phyloP scores from a whole-genome alignment of 202 grass and related monocot species.

The Hordeum pubiflorum region DNA sequence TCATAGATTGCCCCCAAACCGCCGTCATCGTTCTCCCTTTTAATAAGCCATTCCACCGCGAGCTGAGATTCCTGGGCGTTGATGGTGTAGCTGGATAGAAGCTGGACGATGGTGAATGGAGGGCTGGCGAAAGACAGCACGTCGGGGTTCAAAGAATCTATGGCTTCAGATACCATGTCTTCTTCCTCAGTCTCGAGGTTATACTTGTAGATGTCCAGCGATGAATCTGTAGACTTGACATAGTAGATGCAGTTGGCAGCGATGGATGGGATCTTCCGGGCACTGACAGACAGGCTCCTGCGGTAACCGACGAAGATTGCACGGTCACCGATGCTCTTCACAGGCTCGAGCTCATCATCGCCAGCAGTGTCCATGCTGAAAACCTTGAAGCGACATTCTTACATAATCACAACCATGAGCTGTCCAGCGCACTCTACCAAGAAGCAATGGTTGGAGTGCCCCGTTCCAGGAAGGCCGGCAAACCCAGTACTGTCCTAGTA shows the following conservation, averaged over 20 bases:
- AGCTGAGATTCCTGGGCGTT: no score
- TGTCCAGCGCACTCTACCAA: not conserved
- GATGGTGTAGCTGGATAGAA: no score
- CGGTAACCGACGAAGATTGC: not conserved
- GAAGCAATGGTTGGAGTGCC: not conserved
- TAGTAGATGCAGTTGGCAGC: not conserved
- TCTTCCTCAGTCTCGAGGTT: no score
- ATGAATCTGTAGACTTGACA: not conserved
- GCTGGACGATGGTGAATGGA: no score
- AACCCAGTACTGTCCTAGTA: not conserved
- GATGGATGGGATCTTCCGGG: not conserved
- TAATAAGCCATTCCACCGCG: no score
- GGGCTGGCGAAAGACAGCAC: no score
- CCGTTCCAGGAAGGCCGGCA: not conserved
- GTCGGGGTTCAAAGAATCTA: no score
- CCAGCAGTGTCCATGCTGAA: not conserved
- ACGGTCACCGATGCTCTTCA: not conserved
- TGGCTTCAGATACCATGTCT: no score
- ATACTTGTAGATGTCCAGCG: no score
- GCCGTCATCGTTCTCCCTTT: no score
- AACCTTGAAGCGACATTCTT: not conserved
- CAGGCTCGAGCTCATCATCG: not conserved
- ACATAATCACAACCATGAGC: not conserved
- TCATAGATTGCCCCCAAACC: not conserved
- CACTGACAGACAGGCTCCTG: not conserved